These are phyloP conservation scores for Trametes versicolor DNA, from an alignment of 1,284 basidiomycete genomes.

Conservation along the genomic window DNA sequence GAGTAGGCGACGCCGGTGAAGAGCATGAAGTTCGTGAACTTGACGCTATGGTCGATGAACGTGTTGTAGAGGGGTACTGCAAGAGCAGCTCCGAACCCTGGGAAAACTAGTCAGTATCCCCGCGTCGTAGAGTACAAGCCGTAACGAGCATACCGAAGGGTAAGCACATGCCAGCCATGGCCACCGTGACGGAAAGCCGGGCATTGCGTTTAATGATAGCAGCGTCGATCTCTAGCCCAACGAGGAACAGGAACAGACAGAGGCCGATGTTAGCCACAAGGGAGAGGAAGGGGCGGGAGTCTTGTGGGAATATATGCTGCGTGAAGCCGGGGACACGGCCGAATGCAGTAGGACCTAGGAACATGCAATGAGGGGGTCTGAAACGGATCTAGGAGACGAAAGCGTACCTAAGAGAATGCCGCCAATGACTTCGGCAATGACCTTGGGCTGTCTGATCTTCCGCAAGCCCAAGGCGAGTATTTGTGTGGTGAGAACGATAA, in stretches of 20 bases:
- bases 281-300: slow-evolving; percentile 81
- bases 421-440: slow-evolving; percentile 88
- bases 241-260: slow-evolving; percentile 91
- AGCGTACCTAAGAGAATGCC: slow-evolving; percentile 83
- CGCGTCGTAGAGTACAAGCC: too few relatives aligned
- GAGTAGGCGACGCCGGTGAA: slow-evolving; percentile 93
- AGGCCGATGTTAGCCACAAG: slow-evolving; percentile 95
- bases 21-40: slow-evolving; percentile 90
- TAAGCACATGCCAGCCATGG: slow-evolving; percentile 61
- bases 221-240: slow-evolving; percentile 91
- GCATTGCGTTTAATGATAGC: slow-evolving; percentile 83
- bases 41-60: slow-evolving; percentile 75
- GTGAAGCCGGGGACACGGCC: slow-evolving; percentile 85
- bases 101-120: slow-evolving; percentile 40
- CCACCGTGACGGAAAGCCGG: slow-evolving; percentile 62
- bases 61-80: slow-evolving; percentile 83
- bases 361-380: slow-evolving; percentile 1
- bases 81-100: slow-evolving; percentile 87
- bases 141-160: slow-evolving; percentile 41
- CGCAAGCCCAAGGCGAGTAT: slow-evolving; percentile 75
- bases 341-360: slow-evolving; percentile 77
- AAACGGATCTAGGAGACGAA: not conserved
- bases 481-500: slow-evolving; percentile 86
- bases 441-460: slow-evolving; percentile 86
- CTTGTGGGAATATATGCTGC: slow-evolving; percentile 80